Percentiles rank a stretch among this genome's conserved stretches.
Conservation (phyloP, 495 filamentous ascomycete species). For the Talaromyces trachyspermus region DNA sequence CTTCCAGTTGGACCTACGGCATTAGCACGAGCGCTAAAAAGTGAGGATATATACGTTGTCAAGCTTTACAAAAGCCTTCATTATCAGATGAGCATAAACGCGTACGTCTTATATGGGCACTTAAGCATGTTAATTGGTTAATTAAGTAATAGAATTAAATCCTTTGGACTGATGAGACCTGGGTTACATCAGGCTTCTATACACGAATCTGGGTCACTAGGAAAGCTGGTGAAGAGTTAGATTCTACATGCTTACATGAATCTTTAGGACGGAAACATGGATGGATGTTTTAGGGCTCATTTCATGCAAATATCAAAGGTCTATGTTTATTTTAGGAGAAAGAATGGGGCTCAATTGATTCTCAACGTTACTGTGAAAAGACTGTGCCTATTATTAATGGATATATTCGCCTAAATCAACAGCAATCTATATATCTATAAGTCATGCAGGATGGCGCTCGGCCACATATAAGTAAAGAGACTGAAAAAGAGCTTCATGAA, state of each 20-base stretch:
- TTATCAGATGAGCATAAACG: slow-evolving; percentile 7
- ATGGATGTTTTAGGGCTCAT: not conserved
- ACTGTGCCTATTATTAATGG: not conserved
- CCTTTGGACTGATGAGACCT: slow-evolving; percentile 11
- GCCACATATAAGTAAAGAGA: no score
- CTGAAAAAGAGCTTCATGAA: no score
- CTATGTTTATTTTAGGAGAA: slow-evolving; percentile 2
- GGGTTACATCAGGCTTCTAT: slow-evolving; percentile 9
- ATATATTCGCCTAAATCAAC: no score
- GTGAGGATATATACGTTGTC: slow-evolving; percentile 19
- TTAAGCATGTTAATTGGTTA: slow-evolving; percentile 4
- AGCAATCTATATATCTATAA: no score
- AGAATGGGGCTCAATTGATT: not conserved
- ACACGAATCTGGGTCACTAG: slow-evolving; percentile 5
- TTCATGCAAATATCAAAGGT: not conserved
- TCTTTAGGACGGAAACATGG: not conserved
- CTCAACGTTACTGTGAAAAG: not conserved
- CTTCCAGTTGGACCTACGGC: slow-evolving; percentile 13
- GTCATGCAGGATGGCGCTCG: no score
- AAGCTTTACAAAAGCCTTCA: slow-evolving; percentile 16
- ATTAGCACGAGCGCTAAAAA: slow-evolving; percentile 18
- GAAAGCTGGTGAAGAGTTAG: not conserved
- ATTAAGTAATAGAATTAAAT: slow-evolving; percentile 8
- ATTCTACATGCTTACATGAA: not conserved
- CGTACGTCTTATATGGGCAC: not conserved